These are phyloP conservation scores for Beauveria asiatica DNA, from an alignment of 2,329 filamentous ascomycete species.

Conservation along the genomic window DNA sequence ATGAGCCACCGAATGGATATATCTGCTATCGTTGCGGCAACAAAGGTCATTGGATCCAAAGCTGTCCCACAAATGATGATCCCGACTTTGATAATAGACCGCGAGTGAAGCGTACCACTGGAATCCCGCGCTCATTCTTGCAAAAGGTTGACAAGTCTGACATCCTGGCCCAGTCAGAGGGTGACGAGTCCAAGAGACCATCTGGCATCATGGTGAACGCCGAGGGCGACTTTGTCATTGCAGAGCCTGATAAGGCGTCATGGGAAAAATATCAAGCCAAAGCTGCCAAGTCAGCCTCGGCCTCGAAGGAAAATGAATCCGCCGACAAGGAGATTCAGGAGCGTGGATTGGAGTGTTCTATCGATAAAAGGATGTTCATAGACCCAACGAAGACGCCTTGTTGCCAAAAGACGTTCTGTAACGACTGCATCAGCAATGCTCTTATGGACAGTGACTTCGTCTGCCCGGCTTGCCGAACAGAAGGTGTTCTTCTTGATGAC, in stretches of 20 bases:
- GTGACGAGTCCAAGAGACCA: slow-evolving; percentile 74
- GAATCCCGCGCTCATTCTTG: slow-evolving; percentile 90
- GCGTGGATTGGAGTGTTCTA: slow-evolving; percentile 80
- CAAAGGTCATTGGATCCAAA: slow-evolving; percentile 99
- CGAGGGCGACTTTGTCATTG: slow-evolving; percentile 94
- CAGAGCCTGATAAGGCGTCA: slow-evolving; percentile 86
- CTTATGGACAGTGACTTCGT: slow-evolving; percentile 97
- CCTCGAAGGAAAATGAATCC: slow-evolving; percentile 67
- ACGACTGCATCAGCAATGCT: slow-evolving; percentile 98
- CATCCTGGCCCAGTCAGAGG: slow-evolving; percentile 62
- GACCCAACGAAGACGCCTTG: slow-evolving; percentile 98
- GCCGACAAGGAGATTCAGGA: slow-evolving; percentile 83
- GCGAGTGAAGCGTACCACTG: slow-evolving; percentile 90
- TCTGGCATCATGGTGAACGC: slow-evolving; percentile 96
- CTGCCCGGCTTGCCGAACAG: slow-evolving; percentile 84
- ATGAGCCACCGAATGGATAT: slow-evolving; percentile 87
- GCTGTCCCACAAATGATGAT: slow-evolving; percentile 96
- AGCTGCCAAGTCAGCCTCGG: slow-evolving; percentile 68
- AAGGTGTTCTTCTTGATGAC: slow-evolving; percentile 89
- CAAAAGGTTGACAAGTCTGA: slow-evolving; percentile 91
- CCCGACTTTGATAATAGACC: slow-evolving; percentile 91
- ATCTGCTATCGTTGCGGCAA: slow-evolving; percentile 94
- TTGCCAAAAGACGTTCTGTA: slow-evolving; percentile 97
- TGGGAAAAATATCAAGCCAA: slow-evolving; percentile 98
- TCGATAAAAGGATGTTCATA: slow-evolving; percentile 97